These are phyloP conservation scores for Magnaporthales sp. DNA, from an alignment of 2,329 filamentous ascomycete species.

Conservation along the genomic window DNA sequence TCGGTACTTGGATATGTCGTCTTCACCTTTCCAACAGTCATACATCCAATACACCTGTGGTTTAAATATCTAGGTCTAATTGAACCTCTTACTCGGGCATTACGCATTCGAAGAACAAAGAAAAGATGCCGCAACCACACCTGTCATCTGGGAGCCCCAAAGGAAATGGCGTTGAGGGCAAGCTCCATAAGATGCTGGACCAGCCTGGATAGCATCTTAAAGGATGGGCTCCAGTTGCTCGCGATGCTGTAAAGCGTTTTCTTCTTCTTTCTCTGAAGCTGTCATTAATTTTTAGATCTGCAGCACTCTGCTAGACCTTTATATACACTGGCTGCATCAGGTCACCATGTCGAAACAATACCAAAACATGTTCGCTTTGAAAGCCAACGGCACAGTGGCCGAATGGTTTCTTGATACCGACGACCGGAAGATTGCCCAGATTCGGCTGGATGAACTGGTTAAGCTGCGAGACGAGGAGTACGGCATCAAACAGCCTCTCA, in stretches of 20 bases:
- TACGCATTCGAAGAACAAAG: constrained; percentile 1
- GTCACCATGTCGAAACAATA: neutral
- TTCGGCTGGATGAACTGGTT: neutral
- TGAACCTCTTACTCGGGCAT: neutral
- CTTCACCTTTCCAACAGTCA: neutral
- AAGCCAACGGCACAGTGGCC: neutral
- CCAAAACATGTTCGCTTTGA: neutral
- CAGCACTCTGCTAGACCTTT: neutral
- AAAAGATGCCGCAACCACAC: constrained; percentile 1
- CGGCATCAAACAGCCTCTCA: neutral
- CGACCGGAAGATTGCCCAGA: neutral
- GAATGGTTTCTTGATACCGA: neutral
- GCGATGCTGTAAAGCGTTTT: neutral
- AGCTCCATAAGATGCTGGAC: neutral
- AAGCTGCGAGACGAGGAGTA: neutral
- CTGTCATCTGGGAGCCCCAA: neutral
- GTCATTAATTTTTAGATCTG: neutral
- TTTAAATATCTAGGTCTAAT: too few relatives aligned
- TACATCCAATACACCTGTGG: neutral
- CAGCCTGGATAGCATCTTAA: neutral
- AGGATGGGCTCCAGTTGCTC: neutral
- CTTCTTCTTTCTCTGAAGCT: neutral
- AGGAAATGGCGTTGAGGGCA: neutral
- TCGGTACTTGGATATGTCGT: neutral
- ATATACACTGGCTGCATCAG: neutral